Evolutionary conservation across 2,329 filamentous ascomycete genomes (phyloP), one percentile per base, ranked within the genome.

Genomic region (Monosporascus sp.): DNA sequence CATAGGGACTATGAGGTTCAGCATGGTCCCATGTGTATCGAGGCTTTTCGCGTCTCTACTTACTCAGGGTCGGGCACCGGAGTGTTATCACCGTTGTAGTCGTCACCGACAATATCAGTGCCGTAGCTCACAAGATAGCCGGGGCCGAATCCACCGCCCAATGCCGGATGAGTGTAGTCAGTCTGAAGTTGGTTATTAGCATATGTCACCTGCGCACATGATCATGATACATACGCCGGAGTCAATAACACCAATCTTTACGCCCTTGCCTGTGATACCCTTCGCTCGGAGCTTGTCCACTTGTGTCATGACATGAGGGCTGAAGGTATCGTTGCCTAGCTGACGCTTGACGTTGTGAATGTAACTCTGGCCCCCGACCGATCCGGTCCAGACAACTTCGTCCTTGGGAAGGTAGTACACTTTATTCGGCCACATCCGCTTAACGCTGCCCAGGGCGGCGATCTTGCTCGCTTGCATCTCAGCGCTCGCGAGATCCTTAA

Each of bases 121-220:
- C 85, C 84, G 54, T 76, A 79, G 3, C 74, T 72, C 18, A 87
- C 79, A 41, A 85, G 71, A 59, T 78, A 86, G 14, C 76, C 80
- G 1, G 72, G 61, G 2, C 84, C 85, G 62, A 86, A 86, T 61
- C 83, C 83, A 47, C 82, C 82, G 37, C 85, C 85, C 0, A 88
- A 76, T 27, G 81, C 80, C 2, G 82, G 80, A 60, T 87, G 83
- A 1, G 70, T 75, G 62, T 86, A 87, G 63, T 87, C 84, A 48
- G 85, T 70, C 77, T 79, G 44, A 9, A 6, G 27, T 14, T 35
- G 31, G 49, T 9, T 2, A 57, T 65, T 48, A 65, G 62, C 49
- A 31, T 48, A 17, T 48, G 25, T 35, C 15, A 7, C 36, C 9
- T 36, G 45, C 25, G 25, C 48, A 24, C 22, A 15, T 24, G 18